These are phyloP conservation scores for Arthonia radiata DNA, from an alignment of 495 filamentous ascomycete genomes.

Conservation along the genomic window DNA sequence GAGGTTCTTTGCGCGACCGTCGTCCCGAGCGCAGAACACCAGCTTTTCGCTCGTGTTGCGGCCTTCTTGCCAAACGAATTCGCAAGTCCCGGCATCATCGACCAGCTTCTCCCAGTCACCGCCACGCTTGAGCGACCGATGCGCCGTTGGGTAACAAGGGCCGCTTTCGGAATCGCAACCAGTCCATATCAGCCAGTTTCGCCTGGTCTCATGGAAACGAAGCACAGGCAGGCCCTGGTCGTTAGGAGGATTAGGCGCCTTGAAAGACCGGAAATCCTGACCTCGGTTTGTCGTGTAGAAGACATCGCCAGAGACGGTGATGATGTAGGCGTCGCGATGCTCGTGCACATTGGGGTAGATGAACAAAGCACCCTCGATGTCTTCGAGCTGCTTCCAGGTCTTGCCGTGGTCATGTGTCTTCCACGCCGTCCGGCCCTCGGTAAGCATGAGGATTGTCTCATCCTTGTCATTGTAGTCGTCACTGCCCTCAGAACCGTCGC, in stretches of 20 bases:
- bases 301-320: conserved; percentile 40
- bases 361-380: conserved; percentile 29
- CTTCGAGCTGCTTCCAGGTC: conserved; percentile 42
- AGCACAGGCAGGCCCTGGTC: conserved; percentile 24
- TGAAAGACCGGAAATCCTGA: conserved; percentile 34
- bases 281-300: conserved; percentile 61
- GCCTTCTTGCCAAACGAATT: conserved; percentile 46
- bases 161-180: conserved; percentile 26
- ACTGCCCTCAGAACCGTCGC: too few relatives aligned
- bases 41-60: conserved; percentile 32
- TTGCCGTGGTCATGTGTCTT: conserved; percentile 69
- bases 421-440: conserved; percentile 33
- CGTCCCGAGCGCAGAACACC: conserved; percentile 48
- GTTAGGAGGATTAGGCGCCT: conserved; percentile 16
- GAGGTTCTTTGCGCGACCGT: conserved; percentile 33
- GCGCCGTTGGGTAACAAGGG: conserved; percentile 44
- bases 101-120: conserved; percentile 45
- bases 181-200: conserved; percentile 78
- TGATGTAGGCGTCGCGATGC: conserved; percentile 64
- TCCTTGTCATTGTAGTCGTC: conserved; percentile 34
- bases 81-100: conserved; percentile 46
- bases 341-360: conserved; percentile 56
- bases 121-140: conserved; percentile 47
- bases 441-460: conserved; percentile 71
- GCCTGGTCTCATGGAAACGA: conserved; percentile 55